A percentile compares a stretch with the other conserved stretches of the same genome.
Evolutionary conservation across 768 basidiomycete genomes (phyloP).

Genomic region (Naganishia kalamii): DNA sequence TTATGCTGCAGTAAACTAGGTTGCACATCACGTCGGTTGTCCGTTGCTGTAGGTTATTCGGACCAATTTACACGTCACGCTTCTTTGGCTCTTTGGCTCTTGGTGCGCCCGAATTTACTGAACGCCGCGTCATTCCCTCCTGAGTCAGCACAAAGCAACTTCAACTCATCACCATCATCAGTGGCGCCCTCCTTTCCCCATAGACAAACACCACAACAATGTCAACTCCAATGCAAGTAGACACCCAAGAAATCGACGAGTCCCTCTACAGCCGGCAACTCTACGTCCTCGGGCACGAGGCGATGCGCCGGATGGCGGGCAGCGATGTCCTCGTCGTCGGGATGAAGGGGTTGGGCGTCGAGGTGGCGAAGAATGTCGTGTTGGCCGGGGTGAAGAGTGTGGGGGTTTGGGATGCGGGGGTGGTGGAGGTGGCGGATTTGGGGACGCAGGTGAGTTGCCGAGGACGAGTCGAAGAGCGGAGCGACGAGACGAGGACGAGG

Average conservation of each 20-base stretch:
- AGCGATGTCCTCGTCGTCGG: conserved; percentile 94
- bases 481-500: no score
- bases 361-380: conserved; percentile 94
- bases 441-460: conserved; percentile 68
- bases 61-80: no score
- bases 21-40: no score
- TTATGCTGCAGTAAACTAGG: no score
- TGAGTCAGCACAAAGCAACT: no score
- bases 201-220: background rate
- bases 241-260: conserved; percentile 62
- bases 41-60: no score
- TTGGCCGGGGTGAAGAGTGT: conserved; percentile 97
- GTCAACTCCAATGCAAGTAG: conserved; percentile 28
- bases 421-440: conserved; percentile 77
- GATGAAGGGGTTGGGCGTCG: conserved; percentile 82
- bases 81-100: no score
- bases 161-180: no score
- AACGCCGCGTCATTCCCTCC: no score
- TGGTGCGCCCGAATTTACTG: no score
- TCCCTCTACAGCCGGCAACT: conserved; percentile 88
- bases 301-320: conserved; percentile 97
- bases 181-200: background rate
- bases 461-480: background rate
- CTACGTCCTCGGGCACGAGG: conserved; percentile 97
- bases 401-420: conserved; percentile 88